These are phyloP conservation scores for Agaricus subrufescens DNA, from an alignment of 768 basidiomycete genomes.

Conservation along the genomic window DNA sequence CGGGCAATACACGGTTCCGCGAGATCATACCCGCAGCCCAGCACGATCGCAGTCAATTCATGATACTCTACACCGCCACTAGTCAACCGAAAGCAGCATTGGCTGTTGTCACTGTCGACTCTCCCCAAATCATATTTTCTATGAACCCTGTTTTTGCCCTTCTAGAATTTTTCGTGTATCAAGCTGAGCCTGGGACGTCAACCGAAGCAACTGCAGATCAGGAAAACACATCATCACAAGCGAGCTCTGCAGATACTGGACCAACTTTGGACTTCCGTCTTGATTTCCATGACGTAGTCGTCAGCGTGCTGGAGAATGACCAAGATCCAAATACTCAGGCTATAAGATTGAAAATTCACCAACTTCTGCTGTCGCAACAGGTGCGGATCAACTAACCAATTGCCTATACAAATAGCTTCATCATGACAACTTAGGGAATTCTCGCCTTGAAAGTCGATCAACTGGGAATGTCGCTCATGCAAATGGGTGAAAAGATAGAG, in stretches of 20 bases:
- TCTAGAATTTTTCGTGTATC: conserved; percentile 76
- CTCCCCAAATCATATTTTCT: conserved; percentile 88
- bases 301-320: conserved; percentile 87
- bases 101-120: conserved; percentile 86
- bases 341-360: conserved; percentile 78
- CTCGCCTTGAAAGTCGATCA: conserved; percentile 73
- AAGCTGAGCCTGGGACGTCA: neutral
- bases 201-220: neutral
- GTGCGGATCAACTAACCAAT: conserved; percentile 30
- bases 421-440: conserved; percentile 50
- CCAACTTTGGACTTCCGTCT: conserved; percentile 59
- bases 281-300: conserved; percentile 85
- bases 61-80: conserved; percentile 82
- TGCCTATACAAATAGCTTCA: conserved; percentile 3
- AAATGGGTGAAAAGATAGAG: conserved; percentile 81
- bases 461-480: conserved; percentile 90
- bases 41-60: conserved; percentile 88
- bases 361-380: conserved; percentile 89
- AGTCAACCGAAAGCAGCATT: conserved; percentile 52
- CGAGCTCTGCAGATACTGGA: conserved; percentile 4
- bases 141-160: conserved; percentile 88
- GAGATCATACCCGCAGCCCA: conserved; percentile 93
- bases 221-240: neutral
- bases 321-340: conserved; percentile 75
- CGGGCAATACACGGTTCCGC: conserved; percentile 79